These are phyloP conservation scores for Glycine latifolia DNA, from an alignment of 306 rosid genomes.

Conservation along the genomic window DNA sequence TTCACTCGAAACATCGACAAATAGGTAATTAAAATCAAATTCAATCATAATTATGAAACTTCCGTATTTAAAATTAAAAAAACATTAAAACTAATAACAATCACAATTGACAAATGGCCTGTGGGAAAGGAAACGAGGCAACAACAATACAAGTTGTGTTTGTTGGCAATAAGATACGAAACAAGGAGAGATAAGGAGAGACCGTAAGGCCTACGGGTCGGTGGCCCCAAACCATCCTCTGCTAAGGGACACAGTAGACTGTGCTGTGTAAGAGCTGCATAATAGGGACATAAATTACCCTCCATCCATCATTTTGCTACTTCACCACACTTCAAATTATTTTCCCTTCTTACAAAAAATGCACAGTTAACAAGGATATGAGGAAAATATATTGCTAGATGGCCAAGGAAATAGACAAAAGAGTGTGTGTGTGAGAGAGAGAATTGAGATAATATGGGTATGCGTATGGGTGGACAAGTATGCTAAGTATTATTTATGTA, in stretches of 20 bases:
- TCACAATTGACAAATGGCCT: not conserved
- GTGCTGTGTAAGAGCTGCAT: slow-evolving; percentile 56
- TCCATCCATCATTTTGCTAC: not conserved
- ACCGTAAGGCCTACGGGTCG: slow-evolving; percentile 47
- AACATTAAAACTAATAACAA: not conserved
- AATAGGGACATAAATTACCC: slow-evolving; percentile 58
- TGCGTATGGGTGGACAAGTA: slow-evolving; percentile 64
- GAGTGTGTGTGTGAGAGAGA: slow-evolving; percentile 18
- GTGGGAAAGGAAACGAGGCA: slow-evolving; percentile 38
- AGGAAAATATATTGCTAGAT: no score
- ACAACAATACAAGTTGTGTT: slow-evolving; percentile 41
- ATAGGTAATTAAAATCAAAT: no score
- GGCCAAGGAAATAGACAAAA: slow-evolving; percentile 47
- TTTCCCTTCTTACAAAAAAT: not conserved
- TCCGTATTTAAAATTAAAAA: not conserved
- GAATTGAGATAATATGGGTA: slow-evolving; percentile 52
- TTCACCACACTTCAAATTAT: not conserved
- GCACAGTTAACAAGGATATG: not conserved
- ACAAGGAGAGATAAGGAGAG: slow-evolving; percentile 54
- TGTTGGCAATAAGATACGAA: slow-evolving; percentile 13
- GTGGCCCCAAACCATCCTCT: slow-evolving; percentile 60
- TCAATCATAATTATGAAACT: no score
- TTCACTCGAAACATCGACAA: no score
- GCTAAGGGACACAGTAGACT: slow-evolving; percentile 55
- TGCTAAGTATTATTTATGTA: slow-evolving; percentile 58